Evolutionary conservation across 1,284 basidiomycete species (phyloP).

Genomic region (Fomitopsis betulina): DNA sequence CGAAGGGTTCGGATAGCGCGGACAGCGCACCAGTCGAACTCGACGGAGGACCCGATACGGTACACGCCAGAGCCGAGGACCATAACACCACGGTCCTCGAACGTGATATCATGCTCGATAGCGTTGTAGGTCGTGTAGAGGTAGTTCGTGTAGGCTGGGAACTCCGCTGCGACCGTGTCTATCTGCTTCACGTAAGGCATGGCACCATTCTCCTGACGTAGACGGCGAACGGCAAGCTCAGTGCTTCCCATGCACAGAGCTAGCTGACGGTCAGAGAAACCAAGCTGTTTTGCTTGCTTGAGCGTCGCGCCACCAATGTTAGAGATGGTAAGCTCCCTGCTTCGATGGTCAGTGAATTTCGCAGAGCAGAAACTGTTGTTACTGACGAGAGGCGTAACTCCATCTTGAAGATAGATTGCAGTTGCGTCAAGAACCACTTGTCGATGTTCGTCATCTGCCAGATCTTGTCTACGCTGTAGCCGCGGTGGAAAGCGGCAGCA

Average conservation of each 20-base stretch:
- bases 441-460: conserved; percentile 98
- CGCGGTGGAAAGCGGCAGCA: conserved; percentile 82
- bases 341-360: background rate
- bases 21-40: conserved; percentile 99
- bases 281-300: conserved; percentile 88
- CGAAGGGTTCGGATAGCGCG: conserved; percentile 94
- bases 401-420: conserved; percentile 80
- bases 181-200: conserved; percentile 97
- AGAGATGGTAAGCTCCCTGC: conserved; percentile 64
- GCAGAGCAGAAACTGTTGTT: background rate
- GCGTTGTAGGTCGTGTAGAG: conserved; percentile 98
- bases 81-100: conserved; percentile 93
- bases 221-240: conserved; percentile 82
- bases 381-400: conserved; percentile 73
- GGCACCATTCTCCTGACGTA: conserved; percentile 83
- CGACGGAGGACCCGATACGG: conserved; percentile 97
- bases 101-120: conserved; percentile 85
- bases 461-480: conserved; percentile 93
- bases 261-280: conserved; percentile 93
- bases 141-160: conserved; percentile 98
- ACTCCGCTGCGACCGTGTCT: conserved; percentile 98
- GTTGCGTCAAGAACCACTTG: conserved; percentile 94
- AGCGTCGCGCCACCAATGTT: conserved; percentile 66
- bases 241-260: conserved; percentile 80
- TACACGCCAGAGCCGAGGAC: conserved; percentile 98